Percentiles rank a stretch among this genome's conserved stretches.
These are phyloP conservation scores for Hevea brasiliensis DNA, from an alignment of 345 rosid species.

Conservation along the genomic window DNA sequence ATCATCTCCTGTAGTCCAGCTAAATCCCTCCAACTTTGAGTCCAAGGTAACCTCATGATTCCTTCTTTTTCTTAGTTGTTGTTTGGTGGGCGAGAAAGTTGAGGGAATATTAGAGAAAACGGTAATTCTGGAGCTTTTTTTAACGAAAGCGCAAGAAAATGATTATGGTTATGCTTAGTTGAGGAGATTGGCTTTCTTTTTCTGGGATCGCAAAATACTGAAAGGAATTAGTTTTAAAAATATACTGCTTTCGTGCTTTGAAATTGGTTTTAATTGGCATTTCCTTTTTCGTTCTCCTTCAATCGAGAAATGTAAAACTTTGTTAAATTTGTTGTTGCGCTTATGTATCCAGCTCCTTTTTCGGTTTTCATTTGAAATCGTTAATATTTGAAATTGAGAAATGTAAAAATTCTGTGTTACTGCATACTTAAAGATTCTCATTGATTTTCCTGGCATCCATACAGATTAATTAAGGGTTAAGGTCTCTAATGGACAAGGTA, in stretches of 20 bases:
- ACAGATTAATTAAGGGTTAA: background rate
- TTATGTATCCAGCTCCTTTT: background rate
- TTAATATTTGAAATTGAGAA: background rate
- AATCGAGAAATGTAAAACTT: background rate
- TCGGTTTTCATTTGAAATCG: background rate
- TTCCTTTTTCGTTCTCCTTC: background rate
- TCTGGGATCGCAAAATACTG: too few relatives aligned
- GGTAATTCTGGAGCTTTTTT: background rate
- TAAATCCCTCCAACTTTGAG: conserved; percentile 93
- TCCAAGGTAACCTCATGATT: conserved; percentile 62
- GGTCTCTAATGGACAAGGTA: conserved; percentile 65
- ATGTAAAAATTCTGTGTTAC: background rate
- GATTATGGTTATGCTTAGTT: too few relatives aligned
- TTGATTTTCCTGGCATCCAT: background rate
- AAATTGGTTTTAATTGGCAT: background rate
- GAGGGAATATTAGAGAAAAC: background rate
- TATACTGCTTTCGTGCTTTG: background rate
- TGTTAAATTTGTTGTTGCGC: background rate
- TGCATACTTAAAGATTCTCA: background rate
- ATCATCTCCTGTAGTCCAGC: conserved; percentile 96
- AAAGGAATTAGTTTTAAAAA: background rate
- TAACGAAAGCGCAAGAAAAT: background rate
- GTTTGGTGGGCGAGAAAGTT: background rate
- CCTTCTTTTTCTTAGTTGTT: too few relatives aligned
- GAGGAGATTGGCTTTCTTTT: background rate